Evolutionary conservation across 176 grass and related monocot genomes (phyloP).

Genomic region (Triticum dicoccoides): DNA sequence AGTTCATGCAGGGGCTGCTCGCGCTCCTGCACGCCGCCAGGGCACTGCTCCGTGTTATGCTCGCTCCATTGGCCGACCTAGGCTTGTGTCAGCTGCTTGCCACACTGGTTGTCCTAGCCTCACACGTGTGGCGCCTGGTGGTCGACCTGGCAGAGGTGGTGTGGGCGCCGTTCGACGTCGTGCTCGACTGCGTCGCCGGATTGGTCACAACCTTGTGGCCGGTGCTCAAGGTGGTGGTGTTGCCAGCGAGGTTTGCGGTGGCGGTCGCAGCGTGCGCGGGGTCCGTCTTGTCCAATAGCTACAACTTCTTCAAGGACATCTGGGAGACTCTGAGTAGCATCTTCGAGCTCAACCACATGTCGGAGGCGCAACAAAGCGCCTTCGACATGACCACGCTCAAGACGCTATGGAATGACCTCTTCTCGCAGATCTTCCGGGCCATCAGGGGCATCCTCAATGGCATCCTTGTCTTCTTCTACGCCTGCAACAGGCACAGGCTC

Average conservation of each 20-base stretch:
- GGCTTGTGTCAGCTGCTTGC: not conserved
- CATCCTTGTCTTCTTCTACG: slow-evolving; percentile 51
- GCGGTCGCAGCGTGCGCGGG: slow-evolving; percentile 38
- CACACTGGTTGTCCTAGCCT: not conserved
- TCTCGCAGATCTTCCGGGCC: slow-evolving; percentile 88
- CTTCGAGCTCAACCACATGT: slow-evolving; percentile 63
- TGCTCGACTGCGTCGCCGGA: not conserved
- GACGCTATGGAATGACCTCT: slow-evolving; percentile 82
- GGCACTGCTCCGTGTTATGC: slow-evolving; percentile 14
- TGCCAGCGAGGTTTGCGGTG: slow-evolving; percentile 26
- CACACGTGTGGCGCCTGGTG: slow-evolving; percentile 6
- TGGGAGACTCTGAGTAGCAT: slow-evolving; percentile 73
- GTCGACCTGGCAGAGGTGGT: slow-evolving; percentile 48
- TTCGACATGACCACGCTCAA: slow-evolving; percentile 62
- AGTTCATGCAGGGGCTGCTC: slow-evolving; percentile 40
- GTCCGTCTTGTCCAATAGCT: slow-evolving; percentile 39
- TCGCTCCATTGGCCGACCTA: slow-evolving; percentile 36
- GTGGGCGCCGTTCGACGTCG: slow-evolving; percentile 47
- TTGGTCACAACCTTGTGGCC: slow-evolving; percentile 25
- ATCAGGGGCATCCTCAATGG: slow-evolving; percentile 77
- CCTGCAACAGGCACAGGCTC: slow-evolving; percentile 79
- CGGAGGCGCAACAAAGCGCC: slow-evolving; percentile 51
- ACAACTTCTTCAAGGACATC: slow-evolving; percentile 56
- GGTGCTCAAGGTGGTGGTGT: slow-evolving; percentile 30
- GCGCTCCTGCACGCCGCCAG: slow-evolving; percentile 24